Evolutionary conservation across 306 rosid species (phyloP).

Genomic region (Hylodesmum podocarpum): DNA sequence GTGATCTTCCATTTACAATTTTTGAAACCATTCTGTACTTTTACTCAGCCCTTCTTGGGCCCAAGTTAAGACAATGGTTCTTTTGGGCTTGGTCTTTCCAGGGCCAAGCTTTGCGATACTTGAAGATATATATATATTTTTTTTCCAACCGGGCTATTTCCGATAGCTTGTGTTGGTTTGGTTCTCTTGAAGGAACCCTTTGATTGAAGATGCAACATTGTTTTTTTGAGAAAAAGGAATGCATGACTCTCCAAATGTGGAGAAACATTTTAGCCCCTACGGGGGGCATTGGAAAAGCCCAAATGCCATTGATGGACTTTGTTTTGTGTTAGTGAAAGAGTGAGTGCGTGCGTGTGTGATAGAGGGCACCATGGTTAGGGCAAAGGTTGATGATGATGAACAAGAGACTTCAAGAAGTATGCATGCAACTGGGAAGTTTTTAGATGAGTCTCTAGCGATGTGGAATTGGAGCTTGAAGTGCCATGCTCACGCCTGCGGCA

Average conservation of each 20-base stretch:
- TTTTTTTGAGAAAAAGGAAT: conserved; percentile 34
- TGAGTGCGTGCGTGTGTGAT: conserved; percentile 36
- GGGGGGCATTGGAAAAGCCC: conserved; percentile 68
- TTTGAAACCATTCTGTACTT: conserved; percentile 47
- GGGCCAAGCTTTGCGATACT: conserved; percentile 42
- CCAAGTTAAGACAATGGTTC: conserved; percentile 35
- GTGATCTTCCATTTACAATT: conserved; percentile 58
- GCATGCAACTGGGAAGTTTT: conserved; percentile 47
- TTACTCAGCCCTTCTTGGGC: conserved; percentile 56
- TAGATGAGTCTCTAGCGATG: conserved; percentile 68
- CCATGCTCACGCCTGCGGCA: conserved; percentile 99
- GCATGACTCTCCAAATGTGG: conserved; percentile 76
- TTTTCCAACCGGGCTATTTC: conserved; percentile 60
- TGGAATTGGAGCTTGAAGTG: conserved; percentile 80
- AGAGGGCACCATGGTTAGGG: conserved; percentile 98
- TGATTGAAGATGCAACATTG: conserved; percentile 36
- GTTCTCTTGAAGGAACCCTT: conserved; percentile 63
- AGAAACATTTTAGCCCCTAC: conserved; percentile 52
- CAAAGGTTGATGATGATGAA: conserved; percentile 46
- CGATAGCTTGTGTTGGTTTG: conserved; percentile 63
- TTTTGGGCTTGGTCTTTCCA: conserved; percentile 43
- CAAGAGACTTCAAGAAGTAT: conserved; percentile 58
- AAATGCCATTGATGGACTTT: conserved; percentile 46
- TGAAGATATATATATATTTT: too few species aligned
- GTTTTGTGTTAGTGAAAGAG: conserved; percentile 54